Percentiles rank a stretch among this genome's conserved stretches.
These are phyloP conservation scores for Ustanciosporium gigantosporum DNA, from an alignment of 1,284 basidiomycete species.

Conservation along the genomic window DNA sequence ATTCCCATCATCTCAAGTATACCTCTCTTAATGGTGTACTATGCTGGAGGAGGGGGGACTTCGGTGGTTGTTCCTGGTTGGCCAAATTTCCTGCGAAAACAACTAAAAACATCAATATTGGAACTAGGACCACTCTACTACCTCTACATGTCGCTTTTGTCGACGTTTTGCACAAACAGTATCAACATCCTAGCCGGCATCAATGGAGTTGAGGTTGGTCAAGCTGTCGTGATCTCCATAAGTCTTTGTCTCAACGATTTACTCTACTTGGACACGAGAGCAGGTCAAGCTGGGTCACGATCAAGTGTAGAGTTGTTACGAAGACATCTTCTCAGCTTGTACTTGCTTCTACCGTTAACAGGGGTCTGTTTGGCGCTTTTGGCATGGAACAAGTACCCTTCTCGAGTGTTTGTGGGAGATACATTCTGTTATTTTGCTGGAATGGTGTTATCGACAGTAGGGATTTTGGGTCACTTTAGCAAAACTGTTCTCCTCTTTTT, in stretches of 20 bases:
- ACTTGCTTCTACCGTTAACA: conserved; percentile 92
- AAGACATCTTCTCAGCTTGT: conserved; percentile 89
- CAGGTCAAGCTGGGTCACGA: conserved; percentile 34
- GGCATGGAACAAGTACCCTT: conserved; percentile 70
- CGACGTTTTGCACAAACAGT: conserved; percentile 95
- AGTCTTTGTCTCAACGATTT: conserved; percentile 90
- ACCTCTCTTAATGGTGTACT: conserved; percentile 93
- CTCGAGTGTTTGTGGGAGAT: conserved; percentile 91
- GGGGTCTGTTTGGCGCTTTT: conserved; percentile 82
- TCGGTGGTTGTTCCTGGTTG: conserved; percentile 84
- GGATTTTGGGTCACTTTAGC: conserved; percentile 78
- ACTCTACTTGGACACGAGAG: conserved; percentile 67
- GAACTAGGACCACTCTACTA: conserved; percentile 96
- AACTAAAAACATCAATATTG: conserved; percentile 71
- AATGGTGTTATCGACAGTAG: conserved; percentile 53
- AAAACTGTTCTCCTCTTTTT: conserved; percentile 97
- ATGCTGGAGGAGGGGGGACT: conserved; percentile 88
- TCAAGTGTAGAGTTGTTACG: conserved; percentile 72
- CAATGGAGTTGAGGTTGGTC: conserved; percentile 87
- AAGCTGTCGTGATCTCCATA: conserved; percentile 87
- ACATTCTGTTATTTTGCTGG: conserved; percentile 95
- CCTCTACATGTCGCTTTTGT: conserved; percentile 90
- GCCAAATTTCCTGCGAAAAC: conserved; percentile 45
- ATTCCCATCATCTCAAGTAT: conserved; percentile 92
- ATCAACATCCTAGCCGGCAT: conserved; percentile 99